Evolutionary conservation across 1,284 basidiomycete genomes (phyloP).

Genomic region (Coniophora puteana): DNA sequence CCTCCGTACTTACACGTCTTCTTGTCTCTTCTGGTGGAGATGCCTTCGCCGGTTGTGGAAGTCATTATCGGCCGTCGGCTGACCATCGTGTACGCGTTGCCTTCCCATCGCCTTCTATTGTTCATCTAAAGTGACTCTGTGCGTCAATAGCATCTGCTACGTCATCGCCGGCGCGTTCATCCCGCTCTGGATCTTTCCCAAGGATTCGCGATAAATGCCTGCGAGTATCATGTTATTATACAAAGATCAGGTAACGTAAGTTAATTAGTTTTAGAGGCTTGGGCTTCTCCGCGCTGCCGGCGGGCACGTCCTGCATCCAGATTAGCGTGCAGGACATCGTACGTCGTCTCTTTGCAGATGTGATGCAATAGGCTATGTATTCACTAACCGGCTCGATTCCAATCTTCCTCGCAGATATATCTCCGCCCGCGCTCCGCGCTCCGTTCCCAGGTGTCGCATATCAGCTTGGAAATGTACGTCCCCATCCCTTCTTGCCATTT

Average conservation of each 20-base stretch:
- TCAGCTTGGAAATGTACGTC: conserved; percentile 70
- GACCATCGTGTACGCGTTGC: conserved; percentile 67
- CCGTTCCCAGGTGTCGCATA: conserved; percentile 92
- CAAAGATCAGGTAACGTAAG: too few relatives aligned
- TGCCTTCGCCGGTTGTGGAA: conserved; percentile 69
- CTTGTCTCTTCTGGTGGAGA: conserved; percentile 57
- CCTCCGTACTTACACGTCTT: conserved; percentile 3
- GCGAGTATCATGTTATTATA: too few relatives aligned
- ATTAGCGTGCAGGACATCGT: conserved; percentile 83
- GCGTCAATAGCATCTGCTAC: conserved; percentile 45
- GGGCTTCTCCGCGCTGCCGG: conserved; percentile 61
- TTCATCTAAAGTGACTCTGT: too few relatives aligned
- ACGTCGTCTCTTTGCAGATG: too few relatives aligned
- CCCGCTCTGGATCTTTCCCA: conserved; percentile 85
- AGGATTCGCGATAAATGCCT: too few relatives aligned
- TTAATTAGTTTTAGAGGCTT: too few relatives aligned
- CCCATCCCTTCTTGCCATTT: background rate
- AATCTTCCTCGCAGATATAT: conserved; percentile 87
- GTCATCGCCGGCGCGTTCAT: conserved; percentile 52
- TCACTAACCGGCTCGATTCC: conserved; percentile 51
- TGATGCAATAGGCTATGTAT: too few relatives aligned
- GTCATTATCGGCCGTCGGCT: conserved; percentile 88
- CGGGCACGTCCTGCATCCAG: conserved; percentile 84
- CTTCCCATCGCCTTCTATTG: too few relatives aligned
- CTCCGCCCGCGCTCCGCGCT: conserved; percentile 89